Conservation (phyloP, 768 basidiomycete genomes). For the Neoboletus brunneissimus region DNA sequence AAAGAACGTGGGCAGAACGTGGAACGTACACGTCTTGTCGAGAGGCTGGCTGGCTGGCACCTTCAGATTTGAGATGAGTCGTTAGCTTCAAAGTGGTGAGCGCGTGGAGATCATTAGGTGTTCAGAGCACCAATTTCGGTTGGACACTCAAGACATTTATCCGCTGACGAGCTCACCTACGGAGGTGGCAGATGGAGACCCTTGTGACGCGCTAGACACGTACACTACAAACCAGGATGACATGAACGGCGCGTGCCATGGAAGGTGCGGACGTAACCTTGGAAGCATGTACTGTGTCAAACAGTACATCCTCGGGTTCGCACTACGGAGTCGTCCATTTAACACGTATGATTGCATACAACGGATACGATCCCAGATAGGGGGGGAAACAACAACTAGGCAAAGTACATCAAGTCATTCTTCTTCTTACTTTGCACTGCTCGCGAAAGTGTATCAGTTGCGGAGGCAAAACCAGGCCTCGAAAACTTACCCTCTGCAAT, state of each 20-base stretch:
- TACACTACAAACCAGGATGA: neutral
- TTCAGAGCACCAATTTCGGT: neutral
- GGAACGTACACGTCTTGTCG: neutral
- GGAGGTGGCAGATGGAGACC: neutral
- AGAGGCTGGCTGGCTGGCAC: neutral
- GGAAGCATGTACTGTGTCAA: neutral
- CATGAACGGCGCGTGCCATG: neutral
- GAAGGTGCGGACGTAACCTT: neutral
- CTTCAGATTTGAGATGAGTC: neutral
- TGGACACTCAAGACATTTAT: neutral
- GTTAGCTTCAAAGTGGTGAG: neutral
- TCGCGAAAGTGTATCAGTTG: conserved; percentile 29
- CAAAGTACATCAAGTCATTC: conserved; percentile 95
- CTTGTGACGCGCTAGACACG: neutral
- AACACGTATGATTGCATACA: conserved; percentile 8
- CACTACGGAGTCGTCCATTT: neutral
- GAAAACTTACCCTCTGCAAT: conserved; percentile 73
- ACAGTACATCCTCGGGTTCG: neutral
- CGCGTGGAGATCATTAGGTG: neutral
- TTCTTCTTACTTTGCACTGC: conserved; percentile 99
- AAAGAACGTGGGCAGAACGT: neutral
- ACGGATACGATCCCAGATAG: neutral
- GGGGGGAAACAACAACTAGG: conserved; percentile 42
- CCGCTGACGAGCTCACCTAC: neutral
- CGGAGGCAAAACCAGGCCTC: neutral